Conservation (phyloP, 768 basidiomycete species). For the Chalciporus pseudorubinellus region DNA sequence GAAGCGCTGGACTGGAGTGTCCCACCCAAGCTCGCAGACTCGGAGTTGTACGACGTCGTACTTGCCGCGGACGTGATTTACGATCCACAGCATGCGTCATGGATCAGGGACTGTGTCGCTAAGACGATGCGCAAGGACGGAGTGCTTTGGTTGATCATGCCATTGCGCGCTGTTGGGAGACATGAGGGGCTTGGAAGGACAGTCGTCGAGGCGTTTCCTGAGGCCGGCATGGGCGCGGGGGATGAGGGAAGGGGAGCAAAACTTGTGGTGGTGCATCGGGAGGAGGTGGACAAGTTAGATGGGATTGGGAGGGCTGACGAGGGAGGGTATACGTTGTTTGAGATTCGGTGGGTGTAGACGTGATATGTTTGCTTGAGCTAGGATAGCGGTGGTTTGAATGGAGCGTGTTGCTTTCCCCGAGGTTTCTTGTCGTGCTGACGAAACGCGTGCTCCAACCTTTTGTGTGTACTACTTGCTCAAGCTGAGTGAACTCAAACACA, state of each 20-base stretch:
- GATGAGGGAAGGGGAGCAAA: not conserved
- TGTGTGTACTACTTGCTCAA: too few relatives aligned
- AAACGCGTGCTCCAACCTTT: too few relatives aligned
- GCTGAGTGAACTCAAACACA: too few relatives aligned
- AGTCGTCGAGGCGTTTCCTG: constrained; percentile 54
- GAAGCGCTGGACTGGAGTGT: constrained; percentile 63
- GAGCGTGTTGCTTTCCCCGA: too few relatives aligned
- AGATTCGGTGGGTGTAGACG: constrained; percentile 61
- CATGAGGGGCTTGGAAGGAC: constrained; percentile 57
- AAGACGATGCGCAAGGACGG: constrained; percentile 44
- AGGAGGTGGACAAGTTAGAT: constrained; percentile 46
- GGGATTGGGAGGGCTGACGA: constrained; percentile 70
- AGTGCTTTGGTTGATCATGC: constrained; percentile 73
- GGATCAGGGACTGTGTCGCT: constrained; percentile 65
- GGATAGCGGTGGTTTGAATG: not conserved
- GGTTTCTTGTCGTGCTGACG: too few relatives aligned
- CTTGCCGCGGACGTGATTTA: constrained; percentile 82
- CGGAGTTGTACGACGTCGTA: constrained; percentile 57
- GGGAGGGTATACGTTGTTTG: constrained; percentile 62
- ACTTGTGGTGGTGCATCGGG: constrained; percentile 47
- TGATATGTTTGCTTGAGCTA: not conserved
- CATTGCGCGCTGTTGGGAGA: constrained; percentile 61
- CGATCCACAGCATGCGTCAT: constrained; percentile 62
- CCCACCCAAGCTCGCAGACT: constrained; percentile 38
- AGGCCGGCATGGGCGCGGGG: not conserved